These are phyloP conservation scores for Microbotryomycetes sp. DNA, from an alignment of 1,284 basidiomycete species.

Conservation along the genomic window DNA sequence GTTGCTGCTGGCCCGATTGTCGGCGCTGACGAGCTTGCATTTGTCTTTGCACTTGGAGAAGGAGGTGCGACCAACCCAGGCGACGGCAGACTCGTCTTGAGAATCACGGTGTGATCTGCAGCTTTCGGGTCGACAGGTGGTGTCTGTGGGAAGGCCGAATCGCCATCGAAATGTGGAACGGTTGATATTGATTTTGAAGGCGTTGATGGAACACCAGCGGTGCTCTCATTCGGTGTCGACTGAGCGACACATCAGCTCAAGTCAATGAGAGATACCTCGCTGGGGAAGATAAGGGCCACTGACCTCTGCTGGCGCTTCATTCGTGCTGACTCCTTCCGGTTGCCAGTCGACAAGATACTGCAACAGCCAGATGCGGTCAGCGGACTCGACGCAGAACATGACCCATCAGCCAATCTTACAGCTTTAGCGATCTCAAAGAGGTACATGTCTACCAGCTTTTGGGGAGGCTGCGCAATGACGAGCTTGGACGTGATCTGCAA, in stretches of 20 bases:
- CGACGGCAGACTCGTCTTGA: slow-evolving; percentile 18
- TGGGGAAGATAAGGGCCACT: no score
- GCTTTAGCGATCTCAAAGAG: slow-evolving; percentile 78
- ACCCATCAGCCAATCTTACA: not conserved
- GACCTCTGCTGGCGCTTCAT: no score
- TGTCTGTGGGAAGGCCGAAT: slow-evolving; percentile 13
- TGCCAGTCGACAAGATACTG: slow-evolving; percentile 67
- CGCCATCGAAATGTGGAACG: slow-evolving; percentile 16
- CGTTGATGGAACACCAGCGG: slow-evolving; percentile 4
- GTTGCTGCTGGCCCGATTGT: not conserved
- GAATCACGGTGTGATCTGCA: slow-evolving; percentile 9
- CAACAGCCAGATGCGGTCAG: not conserved
- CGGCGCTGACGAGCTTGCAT: not conserved
- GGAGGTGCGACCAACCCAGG: slow-evolving; percentile 1
- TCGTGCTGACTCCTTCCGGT: no score
- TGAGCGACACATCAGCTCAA: no score
- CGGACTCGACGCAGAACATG: not conserved
- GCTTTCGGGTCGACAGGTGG: slow-evolving; percentile 20
- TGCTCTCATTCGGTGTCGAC: no score
- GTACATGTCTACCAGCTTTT: slow-evolving; percentile 77
- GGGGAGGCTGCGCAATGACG: slow-evolving; percentile 58
- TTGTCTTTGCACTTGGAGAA: not conserved
- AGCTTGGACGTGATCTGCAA: slow-evolving; percentile 66
- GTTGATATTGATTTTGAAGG: slow-evolving; percentile 9
- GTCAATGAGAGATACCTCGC: no score